phyloP scores from a whole-genome alignment of 2,329 filamentous ascomycete genomes.

The Knufia fluminis region DNA sequence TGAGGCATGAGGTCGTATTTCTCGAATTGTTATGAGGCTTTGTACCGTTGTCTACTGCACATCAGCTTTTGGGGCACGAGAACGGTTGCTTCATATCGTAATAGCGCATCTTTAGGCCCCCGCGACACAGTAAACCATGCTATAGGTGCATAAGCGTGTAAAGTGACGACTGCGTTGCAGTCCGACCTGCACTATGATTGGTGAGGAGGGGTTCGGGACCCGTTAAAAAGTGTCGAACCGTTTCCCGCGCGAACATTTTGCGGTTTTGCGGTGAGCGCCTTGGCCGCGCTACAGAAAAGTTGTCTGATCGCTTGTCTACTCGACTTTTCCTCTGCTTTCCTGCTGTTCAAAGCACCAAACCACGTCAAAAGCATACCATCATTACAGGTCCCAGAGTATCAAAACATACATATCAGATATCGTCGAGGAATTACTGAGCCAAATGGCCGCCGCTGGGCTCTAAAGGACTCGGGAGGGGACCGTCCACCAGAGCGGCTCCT shows the following conservation, averaged over 20 bases:
- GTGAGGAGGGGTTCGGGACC: not conserved
- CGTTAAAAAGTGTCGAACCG: not conserved
- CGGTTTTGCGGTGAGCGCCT: slow-evolving; percentile 10
- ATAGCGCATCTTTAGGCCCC: not conserved
- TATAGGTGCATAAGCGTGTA: slow-evolving; percentile 2
- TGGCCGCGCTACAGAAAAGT: slow-evolving; percentile 11
- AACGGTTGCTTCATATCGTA: slow-evolving; percentile 6
- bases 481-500: slow-evolving; percentile 36
- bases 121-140: not conserved
- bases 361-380: slow-evolving; percentile 11
- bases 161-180: slow-evolving; percentile 9
- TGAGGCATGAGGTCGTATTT: too few species aligned
- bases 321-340: slow-evolving; percentile 20
- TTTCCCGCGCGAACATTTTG: not conserved
- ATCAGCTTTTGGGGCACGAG: slow-evolving; percentile 5
- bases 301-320: slow-evolving; percentile 6
- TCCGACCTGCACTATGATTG: not conserved
- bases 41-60: not conserved
- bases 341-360: slow-evolving; percentile 22
- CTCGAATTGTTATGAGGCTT: too few species aligned
- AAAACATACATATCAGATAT: slow-evolving; percentile 43
- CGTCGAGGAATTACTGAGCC: slow-evolving; percentile 56
- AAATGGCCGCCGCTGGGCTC: slow-evolving; percentile 76
- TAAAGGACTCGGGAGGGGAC: slow-evolving; percentile 75
- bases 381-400: slow-evolving; percentile 10